These are phyloP conservation scores for Fusarium falciforme DNA, from an alignment of 2,329 filamentous ascomycete genomes.

Conservation along the genomic window DNA sequence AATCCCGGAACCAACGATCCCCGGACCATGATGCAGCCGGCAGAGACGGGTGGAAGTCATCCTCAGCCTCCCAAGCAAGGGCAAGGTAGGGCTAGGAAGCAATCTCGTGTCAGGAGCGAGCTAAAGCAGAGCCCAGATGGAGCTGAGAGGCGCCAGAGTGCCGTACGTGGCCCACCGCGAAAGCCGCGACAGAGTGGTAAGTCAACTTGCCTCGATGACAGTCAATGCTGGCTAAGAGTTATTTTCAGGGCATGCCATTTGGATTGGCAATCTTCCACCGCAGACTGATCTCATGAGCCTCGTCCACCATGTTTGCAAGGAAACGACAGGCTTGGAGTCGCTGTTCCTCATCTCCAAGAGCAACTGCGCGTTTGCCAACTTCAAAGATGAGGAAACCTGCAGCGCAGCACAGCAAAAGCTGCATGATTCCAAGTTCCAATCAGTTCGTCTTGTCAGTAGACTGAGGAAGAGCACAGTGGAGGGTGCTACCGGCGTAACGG, in stretches of 20 bases:
- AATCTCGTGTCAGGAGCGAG: slow-evolving; percentile 20
- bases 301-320: slow-evolving; percentile 90
- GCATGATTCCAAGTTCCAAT: slow-evolving; percentile 90
- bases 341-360: slow-evolving; percentile 96
- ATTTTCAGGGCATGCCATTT: slow-evolving; percentile 81
- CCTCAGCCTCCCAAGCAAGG: slow-evolving; percentile 29
- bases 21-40: slow-evolving; percentile 33
- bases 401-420: slow-evolving; percentile 82
- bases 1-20: slow-evolving; percentile 40
- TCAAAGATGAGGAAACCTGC: slow-evolving; percentile 83
- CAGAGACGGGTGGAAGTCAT: slow-evolving; percentile 15
- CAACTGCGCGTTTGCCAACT: slow-evolving; percentile 97
- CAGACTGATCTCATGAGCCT: slow-evolving; percentile 83
- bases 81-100: slow-evolving; percentile 39
- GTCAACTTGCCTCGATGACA: slow-evolving; percentile 40
- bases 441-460: slow-evolving; percentile 86
- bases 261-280: slow-evolving; percentile 94
- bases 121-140: slow-evolving; percentile 36
- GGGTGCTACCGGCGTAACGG: slow-evolving; percentile 58
- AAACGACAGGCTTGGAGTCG: slow-evolving; percentile 83
- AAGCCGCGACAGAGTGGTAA: slow-evolving; percentile 70
- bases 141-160: slow-evolving; percentile 36
- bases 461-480: slow-evolving; percentile 71
- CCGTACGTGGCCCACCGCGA: slow-evolving; percentile 50
- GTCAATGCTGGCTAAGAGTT: slow-evolving; percentile 9